Base-by-base conservation (phyloP, 2,329 filamentous ascomycete species). In the Xylariaceae sp. region DNA sequence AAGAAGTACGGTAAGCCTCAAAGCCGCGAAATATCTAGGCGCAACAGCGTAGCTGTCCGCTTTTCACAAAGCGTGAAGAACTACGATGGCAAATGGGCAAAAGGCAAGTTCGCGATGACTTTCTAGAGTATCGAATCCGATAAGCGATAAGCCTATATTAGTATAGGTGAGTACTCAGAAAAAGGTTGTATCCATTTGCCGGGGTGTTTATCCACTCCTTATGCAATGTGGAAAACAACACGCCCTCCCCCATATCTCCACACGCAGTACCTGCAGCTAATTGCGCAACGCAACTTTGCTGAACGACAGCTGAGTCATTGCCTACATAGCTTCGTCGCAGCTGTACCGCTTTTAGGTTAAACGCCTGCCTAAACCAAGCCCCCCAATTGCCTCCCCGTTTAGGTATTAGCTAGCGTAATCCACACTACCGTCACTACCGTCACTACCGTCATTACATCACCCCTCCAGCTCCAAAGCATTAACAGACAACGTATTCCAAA, bases 331-430 rank as follows among this genome's bases (percentile, higher is more conserved):
- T n/a, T n/a, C n/a, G n/a, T n/a, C 16, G 27, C 40, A 27, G 32
- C 48, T 44, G 30, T 29, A 42, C 47, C 37, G 29, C 42, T 18
- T 26, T 30, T 20, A 4, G 42, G 6, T 57, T 43, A 54, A 56
- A 50, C 50, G 54, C 40, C 54, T 57, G 54, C 54, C 54, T 57
- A 54, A 44, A 47, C 11, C 30, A 35, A 21, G 3, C 20, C 21
- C 13, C 15, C n/a, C 1, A 10, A 32, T n/a, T 11, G 27, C 20
- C 20, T 26, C 16, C 26, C 26, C n/a, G n/a, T n/a, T n/a, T n/a
- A n/a, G n/a, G 30, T 33, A 57, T 50, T 57, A 40, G 54, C 45
- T 57, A 40, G 54, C 45, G 50, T 57, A 50, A 57, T 42, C 54
- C 54, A 57, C 54, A 35, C 30, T 41, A 46, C 45, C 54, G 50